phyloP scores from a whole-genome alignment of 2,329 filamentous ascomycete species.

The Trichocomaceae sp. region DNA sequence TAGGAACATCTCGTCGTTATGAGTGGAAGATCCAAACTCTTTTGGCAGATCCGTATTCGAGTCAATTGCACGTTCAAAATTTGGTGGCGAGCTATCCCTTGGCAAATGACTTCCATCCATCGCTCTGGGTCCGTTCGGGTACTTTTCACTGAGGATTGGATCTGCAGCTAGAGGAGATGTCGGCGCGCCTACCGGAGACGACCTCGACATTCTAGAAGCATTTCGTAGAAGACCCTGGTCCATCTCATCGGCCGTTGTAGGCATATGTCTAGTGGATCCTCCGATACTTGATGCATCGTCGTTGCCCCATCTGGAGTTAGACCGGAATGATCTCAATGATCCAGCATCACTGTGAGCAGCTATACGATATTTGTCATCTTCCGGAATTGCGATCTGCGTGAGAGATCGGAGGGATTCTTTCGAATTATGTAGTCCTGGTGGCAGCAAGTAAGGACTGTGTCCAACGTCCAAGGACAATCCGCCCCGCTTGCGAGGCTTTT shows the following conservation, averaged over 20 bases:
- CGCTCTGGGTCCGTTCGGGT: neutral
- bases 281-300: slow-evolving; percentile 50
- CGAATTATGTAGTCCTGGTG: slow-evolving; percentile 69
- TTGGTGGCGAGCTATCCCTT: neutral
- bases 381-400: slow-evolving; percentile 64
- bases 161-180: neutral
- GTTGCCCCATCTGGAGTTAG: slow-evolving; percentile 30
- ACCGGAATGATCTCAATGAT: slow-evolving; percentile 29
- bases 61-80: neutral
- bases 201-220: slow-evolving; percentile 51
- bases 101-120: neutral
- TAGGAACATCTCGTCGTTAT: slow-evolving; percentile 6
- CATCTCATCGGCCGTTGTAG: slow-evolving; percentile 36
- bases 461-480: slow-evolving; percentile 58
- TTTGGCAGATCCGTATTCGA: neutral
- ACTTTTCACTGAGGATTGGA: neutral
- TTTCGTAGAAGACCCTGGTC: slow-evolving; percentile 50
- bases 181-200: slow-evolving; percentile 37
- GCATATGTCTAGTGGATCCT: slow-evolving; percentile 42
- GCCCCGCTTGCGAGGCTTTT: slow-evolving; percentile 50
- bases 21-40: neutral
- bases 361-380: slow-evolving; percentile 81
- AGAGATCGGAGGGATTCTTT: slow-evolving; percentile 82
- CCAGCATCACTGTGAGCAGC: slow-evolving; percentile 38
- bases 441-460: slow-evolving; percentile 81